Evolutionary conservation across 805 yeast genomes (phyloP).

Genomic region (Nakazawaea wyomingensis): DNA sequence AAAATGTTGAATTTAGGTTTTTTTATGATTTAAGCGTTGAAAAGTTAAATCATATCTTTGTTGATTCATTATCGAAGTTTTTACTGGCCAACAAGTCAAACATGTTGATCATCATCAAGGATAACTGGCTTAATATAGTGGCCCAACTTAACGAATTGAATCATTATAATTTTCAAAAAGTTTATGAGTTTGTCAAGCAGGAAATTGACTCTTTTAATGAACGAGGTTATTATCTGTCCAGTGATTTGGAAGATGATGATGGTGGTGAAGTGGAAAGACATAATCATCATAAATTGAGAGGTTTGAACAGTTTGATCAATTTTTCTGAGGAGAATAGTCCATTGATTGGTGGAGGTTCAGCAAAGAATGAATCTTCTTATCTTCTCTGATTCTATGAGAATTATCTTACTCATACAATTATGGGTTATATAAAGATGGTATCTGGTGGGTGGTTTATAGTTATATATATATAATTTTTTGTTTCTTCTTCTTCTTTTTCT

Average conservation of each 20-base stretch:
- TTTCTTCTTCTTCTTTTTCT: no score
- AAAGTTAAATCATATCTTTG: constrained; percentile 26
- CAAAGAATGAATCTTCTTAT: not conserved
- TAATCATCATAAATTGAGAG: constrained; percentile 21
- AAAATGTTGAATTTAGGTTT: constrained; percentile 49
- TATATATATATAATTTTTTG: no score
- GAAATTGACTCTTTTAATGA: constrained; percentile 23
- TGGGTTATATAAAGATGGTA: no score
- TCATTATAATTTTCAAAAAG: constrained; percentile 21
- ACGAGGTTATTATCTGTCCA: constrained; percentile 13
- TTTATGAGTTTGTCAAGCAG: constrained; percentile 20
- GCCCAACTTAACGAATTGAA: constrained; percentile 25
- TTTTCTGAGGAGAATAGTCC: constrained; percentile 16
- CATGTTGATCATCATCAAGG: constrained; percentile 25
- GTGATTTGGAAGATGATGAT: constrained; percentile 3
- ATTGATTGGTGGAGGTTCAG: constrained; percentile 10
- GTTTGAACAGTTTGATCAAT: constrained; percentile 20
- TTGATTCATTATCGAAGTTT: constrained; percentile 21
- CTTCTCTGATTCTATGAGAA: no score
- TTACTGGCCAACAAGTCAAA: constrained; percentile 27
- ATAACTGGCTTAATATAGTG: constrained; percentile 26
- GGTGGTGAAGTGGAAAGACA: constrained; percentile 8
- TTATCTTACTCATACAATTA: no score
- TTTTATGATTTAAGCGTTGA: constrained; percentile 29
- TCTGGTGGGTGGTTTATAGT: no score